These are phyloP conservation scores for Hypoxylon sp. DNA, from an alignment of 2,329 filamentous ascomycete species.

Conservation along the genomic window DNA sequence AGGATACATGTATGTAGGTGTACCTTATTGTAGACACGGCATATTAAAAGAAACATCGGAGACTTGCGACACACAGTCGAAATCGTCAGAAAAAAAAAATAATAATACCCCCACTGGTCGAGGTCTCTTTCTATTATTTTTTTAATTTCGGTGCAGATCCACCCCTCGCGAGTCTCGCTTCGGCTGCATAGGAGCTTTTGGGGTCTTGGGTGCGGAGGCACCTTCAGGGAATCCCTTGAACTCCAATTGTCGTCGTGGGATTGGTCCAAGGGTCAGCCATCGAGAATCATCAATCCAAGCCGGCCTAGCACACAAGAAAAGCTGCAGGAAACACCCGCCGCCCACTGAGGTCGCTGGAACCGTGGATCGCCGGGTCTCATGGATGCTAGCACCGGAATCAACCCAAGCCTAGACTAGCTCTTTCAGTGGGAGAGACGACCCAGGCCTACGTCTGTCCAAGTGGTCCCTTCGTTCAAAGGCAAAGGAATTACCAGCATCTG, in stretches of 20 bases:
- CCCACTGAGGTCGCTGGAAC: constrained; percentile 35
- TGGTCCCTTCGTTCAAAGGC: constrained; percentile 33
- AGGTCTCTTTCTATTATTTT: constrained; percentile 25
- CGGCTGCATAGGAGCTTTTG: constrained; percentile 43
- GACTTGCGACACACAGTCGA: constrained; percentile 6
- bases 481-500: constrained; percentile 46
- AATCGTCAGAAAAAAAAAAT: constrained; percentile 4
- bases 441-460: constrained; percentile 28
- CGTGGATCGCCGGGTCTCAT: constrained; percentile 44
- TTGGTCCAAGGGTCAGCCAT: constrained; percentile 39
- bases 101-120: constrained; percentile 33
- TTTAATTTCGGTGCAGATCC: constrained; percentile 48
- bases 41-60: constrained; percentile 5
- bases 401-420: constrained; percentile 43
- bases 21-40: not conserved
- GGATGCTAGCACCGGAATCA: constrained; percentile 42
- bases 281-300: constrained; percentile 42
- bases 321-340: constrained; percentile 33
- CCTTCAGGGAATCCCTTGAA: constrained; percentile 40
- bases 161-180: constrained; percentile 45
- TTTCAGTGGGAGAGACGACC: constrained; percentile 19
- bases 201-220: constrained; percentile 44
- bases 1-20: not conserved
- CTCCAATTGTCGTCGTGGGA: constrained; percentile 43
- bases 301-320: constrained; percentile 28